Evolutionary conservation across 2,329 filamentous ascomycete genomes (phyloP).

Genomic region (Fusarium lyarnte): DNA sequence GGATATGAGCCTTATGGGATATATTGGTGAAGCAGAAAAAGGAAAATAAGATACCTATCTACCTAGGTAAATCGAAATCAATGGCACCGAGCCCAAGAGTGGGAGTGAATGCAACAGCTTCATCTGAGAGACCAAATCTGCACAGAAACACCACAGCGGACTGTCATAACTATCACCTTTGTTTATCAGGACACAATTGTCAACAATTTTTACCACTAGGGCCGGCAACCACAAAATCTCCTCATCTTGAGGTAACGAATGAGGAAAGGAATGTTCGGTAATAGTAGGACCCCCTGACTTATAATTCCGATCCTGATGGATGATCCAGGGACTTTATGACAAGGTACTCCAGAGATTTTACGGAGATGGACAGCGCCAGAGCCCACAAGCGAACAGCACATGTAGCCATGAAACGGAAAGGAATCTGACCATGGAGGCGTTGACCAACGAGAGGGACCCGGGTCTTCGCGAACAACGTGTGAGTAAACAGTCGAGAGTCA

Average conservation of each 20-base stretch:
- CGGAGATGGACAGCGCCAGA: constrained; percentile 31
- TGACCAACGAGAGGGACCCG: constrained; percentile 33
- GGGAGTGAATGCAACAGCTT: neutral
- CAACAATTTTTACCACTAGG: neutral
- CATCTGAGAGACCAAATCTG: neutral
- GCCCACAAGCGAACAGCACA: constrained; percentile 38
- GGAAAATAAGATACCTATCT: neutral
- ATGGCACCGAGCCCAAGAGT: neutral
- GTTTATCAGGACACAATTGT: neutral
- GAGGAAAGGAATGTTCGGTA: constrained; percentile 13
- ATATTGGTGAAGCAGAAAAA: neutral
- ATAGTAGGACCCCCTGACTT: constrained; percentile 12
- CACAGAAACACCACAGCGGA: neutral
- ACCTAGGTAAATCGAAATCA: neutral
- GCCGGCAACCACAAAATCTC: neutral
- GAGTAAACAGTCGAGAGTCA: constrained; percentile 29
- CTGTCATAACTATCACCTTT: neutral
- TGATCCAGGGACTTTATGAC: constrained; percentile 14
- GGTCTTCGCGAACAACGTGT: constrained; percentile 40
- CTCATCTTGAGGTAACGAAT: neutral
- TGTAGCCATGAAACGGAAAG: constrained; percentile 30
- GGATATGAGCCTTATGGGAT: constrained; percentile 5
- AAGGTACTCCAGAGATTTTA: constrained; percentile 34
- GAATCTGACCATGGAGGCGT: constrained; percentile 43
- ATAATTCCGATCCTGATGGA: constrained; percentile 11